Base-by-base conservation (phyloP, 2,329 filamentous ascomycete species). In the Hymenoscyphus fructigenus region DNA sequence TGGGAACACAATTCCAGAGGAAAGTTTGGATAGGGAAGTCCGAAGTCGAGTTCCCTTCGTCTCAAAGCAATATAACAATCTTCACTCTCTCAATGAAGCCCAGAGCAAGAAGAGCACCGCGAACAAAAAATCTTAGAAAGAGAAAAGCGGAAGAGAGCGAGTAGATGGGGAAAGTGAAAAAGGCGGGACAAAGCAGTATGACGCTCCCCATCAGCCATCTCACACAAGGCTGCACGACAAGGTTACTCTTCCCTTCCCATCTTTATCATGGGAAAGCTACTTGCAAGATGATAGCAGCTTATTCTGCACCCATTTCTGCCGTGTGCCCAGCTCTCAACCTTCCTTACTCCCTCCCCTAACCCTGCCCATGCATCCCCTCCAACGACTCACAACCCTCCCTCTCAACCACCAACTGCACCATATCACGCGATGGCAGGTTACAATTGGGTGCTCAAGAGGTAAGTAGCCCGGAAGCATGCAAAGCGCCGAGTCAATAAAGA, bases 101-200 rank as follows among this genome's bases (percentile, higher is more conserved):
- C 53, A n/a, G 20, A 32, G 53, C 12, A 56, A 56, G 15, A 2
- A 56, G 53, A 56, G 12, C 23, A 14, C 55, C 5, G 14, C 55
- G 55, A 34, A 57, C 55, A 57, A 12, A 57, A 32, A 32, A 57
- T 12, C 14, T 3, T 7, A 57, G 15, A 9, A 44, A n/a, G 34
- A 23, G 23, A 32, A n/a, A 34, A 61, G 59, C 17, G 29, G 29
- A 41, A 15, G 57, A 59, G n/a, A 38, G 34, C 15, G 34, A 44
- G 23, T 9, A 59, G 23, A 59, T 15, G 57, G 26, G 44, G 44
- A 50, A 50, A 50, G 20, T 9, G 4, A 23, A n/a, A 29, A 41
- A 23, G 34, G 57, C 28, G n/a, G 58, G 56, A 32, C 59, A 60
- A 50, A 53, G 59, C 32, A 41, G 15, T 20, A 59, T 41, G 57